These are phyloP conservation scores for Apophysomyces variabilis DNA, from an alignment of 371 early-diverging fungal genomes.

Conservation along the genomic window DNA sequence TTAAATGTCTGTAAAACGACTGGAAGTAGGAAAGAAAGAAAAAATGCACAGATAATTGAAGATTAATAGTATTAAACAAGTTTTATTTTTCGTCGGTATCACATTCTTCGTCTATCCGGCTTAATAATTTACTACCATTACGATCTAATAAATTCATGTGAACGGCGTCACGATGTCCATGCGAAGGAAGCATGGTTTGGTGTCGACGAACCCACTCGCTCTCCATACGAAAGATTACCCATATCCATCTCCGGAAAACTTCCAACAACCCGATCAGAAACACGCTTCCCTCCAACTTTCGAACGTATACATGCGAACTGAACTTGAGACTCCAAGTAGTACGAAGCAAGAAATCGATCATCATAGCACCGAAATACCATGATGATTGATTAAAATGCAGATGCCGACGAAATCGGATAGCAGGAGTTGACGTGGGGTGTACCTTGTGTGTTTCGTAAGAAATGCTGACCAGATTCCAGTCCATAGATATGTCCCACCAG, in stretches of 20 bases:
- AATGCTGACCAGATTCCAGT: slow-evolving; percentile 78
- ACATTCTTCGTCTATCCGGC: slow-evolving; percentile 13
- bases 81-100: slow-evolving; percentile 3
- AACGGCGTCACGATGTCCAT: slow-evolving; percentile 16
- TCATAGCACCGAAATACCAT: slow-evolving; percentile 77
- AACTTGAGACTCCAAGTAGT: slow-evolving; percentile 88
- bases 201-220: slow-evolving; percentile 71
- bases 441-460: slow-evolving; percentile 19
- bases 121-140: slow-evolving; percentile 6
- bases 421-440: slow-evolving; percentile 23
- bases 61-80: background rate
- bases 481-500: slow-evolving; percentile 94
- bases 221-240: slow-evolving; percentile 91
- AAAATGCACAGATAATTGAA: background rate
- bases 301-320: slow-evolving; percentile 70
- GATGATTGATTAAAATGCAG: slow-evolving; percentile 64
- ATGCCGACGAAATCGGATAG: slow-evolving; percentile 60
- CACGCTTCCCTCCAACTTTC: slow-evolving; percentile 69
- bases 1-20: no score
- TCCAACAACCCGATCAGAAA: slow-evolving; percentile 81
- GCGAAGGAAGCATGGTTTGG: slow-evolving; percentile 30
- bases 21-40: no score
- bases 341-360: slow-evolving; percentile 79
- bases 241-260: slow-evolving; percentile 85
- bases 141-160: slow-evolving; percentile 26